Percentiles rank a stretch among this genome's conserved stretches.
These are phyloP conservation scores for Chloropicon primus DNA, from an alignment of 139 green algal genomes.

Conservation along the genomic window DNA sequence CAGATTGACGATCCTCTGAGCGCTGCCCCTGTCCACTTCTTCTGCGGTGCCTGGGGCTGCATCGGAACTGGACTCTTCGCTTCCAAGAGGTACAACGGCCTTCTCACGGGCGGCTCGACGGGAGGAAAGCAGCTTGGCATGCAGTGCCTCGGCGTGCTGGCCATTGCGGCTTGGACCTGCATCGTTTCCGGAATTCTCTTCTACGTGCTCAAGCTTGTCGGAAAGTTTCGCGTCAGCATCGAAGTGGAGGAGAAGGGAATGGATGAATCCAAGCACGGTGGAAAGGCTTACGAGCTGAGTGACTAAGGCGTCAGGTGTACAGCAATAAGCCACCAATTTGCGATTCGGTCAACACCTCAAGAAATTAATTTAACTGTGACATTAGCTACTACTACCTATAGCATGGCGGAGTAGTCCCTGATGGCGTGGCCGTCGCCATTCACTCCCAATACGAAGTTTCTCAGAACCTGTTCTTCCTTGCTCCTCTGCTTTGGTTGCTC, in stretches of 20 bases:
- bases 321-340: no score
- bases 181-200: conserved; percentile 37
- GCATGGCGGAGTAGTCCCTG: not conserved
- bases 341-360: no score
- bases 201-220: conserved; percentile 38
- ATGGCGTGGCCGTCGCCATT: not conserved
- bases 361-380: not conserved
- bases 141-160: conserved; percentile 39
- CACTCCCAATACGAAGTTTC: not conserved
- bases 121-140: conserved; percentile 38
- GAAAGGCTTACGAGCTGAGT: conserved; percentile 28
- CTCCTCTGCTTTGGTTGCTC: not conserved
- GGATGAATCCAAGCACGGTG: conserved; percentile 53
- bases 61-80: conserved; percentile 27
- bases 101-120: conserved; percentile 20
- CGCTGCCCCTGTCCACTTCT: conserved; percentile 36
- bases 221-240: conserved; percentile 34
- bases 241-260: conserved; percentile 49
- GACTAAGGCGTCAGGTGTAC: no score
- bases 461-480: not conserved
- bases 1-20: conserved; percentile 56
- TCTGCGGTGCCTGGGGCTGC: conserved; percentile 36
- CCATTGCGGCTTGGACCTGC: conserved; percentile 10
- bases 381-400: not conserved
- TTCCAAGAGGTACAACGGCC: conserved; percentile 23